Evolutionary conservation across 2,329 filamentous ascomycete genomes (phyloP), one percentile per base, ranked within the genome.

Genomic region (Pseudofabraea citricarpa): DNA sequence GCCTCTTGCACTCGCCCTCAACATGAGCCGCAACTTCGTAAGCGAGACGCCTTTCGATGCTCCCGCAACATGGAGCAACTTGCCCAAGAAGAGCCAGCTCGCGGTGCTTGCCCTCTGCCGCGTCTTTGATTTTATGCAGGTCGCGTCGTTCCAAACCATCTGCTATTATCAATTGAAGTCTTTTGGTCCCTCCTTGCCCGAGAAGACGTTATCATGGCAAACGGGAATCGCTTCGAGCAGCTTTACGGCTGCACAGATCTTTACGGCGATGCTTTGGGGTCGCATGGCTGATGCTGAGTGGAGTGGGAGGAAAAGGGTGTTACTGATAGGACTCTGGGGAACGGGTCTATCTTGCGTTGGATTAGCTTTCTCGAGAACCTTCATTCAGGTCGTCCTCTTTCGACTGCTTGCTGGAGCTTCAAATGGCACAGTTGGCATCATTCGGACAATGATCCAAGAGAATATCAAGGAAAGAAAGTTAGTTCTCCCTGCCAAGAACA

Each of bases 351-450:
- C 79, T 3, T 78, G 75, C 40, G 55, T 85, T 18, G 83, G 81
- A 0, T 85, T 87, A 54, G 84, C 82, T 0, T 83, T 87, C 52
- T 79, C 78, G 4, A 69, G 66, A 20, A 77, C 68, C 9, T 83
- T 85, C 53, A 63, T 58, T 2, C 75, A 77, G 0, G 68, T 82
- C 9, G 60, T 77, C 16, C 84, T 81, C 59, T 67, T 62, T 58
- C 65, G 83, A 6, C 71, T 70, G 6, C 48, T 86, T 5, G 80
- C 79, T 1, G 83, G 83, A 0, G 65, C 75, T 6, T 62, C 85
- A 43, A 87, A 87, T 56, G 83, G 82, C 4, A 87, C 85, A 54
- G 74, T 85, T 4, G 81, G 81, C 0, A 80, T 87, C 4, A 81
- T 87, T 77, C 21, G 37, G 46, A 85, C 81, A 6, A 81, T 86